Conservation (phyloP, 2,329 filamentous ascomycete genomes). For the Aureobasidium mangrovei region DNA sequence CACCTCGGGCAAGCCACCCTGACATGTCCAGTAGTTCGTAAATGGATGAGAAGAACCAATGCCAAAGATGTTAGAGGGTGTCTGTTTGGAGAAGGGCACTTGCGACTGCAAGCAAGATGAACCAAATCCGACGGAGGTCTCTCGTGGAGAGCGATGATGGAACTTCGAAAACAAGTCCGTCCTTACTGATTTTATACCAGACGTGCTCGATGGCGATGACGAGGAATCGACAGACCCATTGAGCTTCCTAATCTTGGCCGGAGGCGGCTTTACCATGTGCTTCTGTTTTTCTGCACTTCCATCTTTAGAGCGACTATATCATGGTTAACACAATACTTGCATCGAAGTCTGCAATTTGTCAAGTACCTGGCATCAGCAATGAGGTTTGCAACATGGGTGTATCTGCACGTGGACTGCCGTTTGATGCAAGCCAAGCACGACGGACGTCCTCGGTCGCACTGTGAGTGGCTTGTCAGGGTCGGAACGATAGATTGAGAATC, state of each 20-base stretch:
- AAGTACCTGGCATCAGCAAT: conserved; percentile 55
- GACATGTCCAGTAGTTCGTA: conserved; percentile 73
- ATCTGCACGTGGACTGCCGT: conserved; percentile 64
- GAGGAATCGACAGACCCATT: conserved; percentile 16
- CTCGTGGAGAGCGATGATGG: conserved; percentile 5
- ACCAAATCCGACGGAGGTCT: conserved; percentile 29
- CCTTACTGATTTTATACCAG: conserved; percentile 3
- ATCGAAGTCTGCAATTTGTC: not conserved
- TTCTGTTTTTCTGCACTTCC: not conserved
- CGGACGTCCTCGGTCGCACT: conserved; percentile 69
- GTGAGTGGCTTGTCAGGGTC: conserved; percentile 3
- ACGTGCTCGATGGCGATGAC: conserved; percentile 1
- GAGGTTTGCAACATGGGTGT: conserved; percentile 67
- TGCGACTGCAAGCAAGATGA: conserved; percentile 57
- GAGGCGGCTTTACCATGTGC: conserved; percentile 27
- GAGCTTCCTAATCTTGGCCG: conserved; percentile 26
- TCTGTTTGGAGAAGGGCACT: conserved; percentile 61
- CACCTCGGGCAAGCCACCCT: conserved; percentile 65
- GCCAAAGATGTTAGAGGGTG: conserved; percentile 71
- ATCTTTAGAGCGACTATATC: not conserved
- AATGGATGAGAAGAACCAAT: conserved; percentile 71
- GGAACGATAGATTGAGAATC: conserved; percentile 7
- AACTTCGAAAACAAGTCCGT: conserved; percentile 11
- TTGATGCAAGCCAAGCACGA: conserved; percentile 54
- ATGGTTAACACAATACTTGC: not conserved